Conservation (phyloP, 1,284 basidiomycete genomes). For the Salmacisia buchloeana region DNA sequence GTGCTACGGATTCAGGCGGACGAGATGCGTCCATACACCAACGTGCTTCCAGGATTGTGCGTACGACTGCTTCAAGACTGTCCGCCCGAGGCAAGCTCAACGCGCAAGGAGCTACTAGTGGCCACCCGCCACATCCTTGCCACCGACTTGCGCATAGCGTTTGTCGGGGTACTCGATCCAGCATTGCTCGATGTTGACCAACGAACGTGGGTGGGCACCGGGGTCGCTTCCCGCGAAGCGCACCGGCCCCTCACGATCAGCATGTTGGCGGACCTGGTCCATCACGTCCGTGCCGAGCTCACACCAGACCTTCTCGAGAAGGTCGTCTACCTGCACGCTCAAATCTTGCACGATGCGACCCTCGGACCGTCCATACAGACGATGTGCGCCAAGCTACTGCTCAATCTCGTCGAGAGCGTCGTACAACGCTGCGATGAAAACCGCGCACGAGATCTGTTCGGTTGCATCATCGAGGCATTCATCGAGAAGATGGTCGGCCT, state of each 20-base stretch:
- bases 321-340: conserved; percentile 78
- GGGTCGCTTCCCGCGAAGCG: conserved; percentile 71
- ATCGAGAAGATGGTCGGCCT: conserved; percentile 82
- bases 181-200: conserved; percentile 73
- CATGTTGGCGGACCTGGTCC: conserved; percentile 86
- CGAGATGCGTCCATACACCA: conserved; percentile 70
- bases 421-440: conserved; percentile 44
- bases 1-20: conserved; percentile 70
- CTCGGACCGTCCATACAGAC: conserved; percentile 78
- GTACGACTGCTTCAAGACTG: conserved; percentile 89
- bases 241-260: conserved; percentile 73
- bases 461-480: conserved; percentile 73
- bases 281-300: conserved; percentile 82
- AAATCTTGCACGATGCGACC: conserved; percentile 82
- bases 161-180: conserved; percentile 73
- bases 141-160: conserved; percentile 71
- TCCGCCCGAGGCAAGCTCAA: conserved; percentile 75
- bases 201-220: conserved; percentile 79
- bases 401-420: conserved; percentile 80
- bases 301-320: conserved; percentile 70
- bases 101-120: conserved; percentile 75
- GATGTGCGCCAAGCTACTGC: conserved; percentile 87
- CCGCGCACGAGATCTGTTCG: conserved; percentile 56
- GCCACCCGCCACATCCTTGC: conserved; percentile 86
- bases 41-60: conserved; percentile 73